Evolutionary conservation across 2,329 filamentous ascomycete species (phyloP).

Genomic region (Cytospora leucostoma): DNA sequence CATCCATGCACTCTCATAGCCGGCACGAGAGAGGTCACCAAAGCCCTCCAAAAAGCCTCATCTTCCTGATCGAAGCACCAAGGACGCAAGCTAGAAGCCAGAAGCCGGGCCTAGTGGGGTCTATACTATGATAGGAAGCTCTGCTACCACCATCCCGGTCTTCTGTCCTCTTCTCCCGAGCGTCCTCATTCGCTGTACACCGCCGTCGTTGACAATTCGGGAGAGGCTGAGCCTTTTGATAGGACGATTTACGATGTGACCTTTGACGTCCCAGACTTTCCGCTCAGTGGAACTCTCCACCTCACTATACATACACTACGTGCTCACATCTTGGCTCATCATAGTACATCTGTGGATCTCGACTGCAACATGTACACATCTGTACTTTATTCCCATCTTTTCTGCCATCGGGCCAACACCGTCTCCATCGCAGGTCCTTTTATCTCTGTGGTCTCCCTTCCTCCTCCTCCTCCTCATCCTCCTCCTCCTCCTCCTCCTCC

Average conservation of each 20-base stretch:
- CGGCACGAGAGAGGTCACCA: background rate
- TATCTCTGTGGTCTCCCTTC: background rate
- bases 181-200: constrained; percentile 22
- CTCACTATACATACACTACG: constrained; percentile 1
- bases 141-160: constrained; percentile 18
- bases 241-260: constrained; percentile 26
- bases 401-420: background rate
- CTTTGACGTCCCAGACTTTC: constrained; percentile 10
- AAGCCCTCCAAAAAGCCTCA: constrained; percentile 1
- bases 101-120: constrained; percentile 23
- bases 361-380: background rate
- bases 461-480: background rate
- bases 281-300: constrained; percentile 14
- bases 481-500: background rate
- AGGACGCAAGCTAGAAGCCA: constrained; percentile 19
- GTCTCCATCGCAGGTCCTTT: background rate
- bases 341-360: constrained; percentile 8
- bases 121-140: constrained; percentile 13
- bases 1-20: background rate
- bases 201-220: constrained; percentile 18
- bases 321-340: background rate
- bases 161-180: constrained; percentile 2
- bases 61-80: constrained; percentile 2
- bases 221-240: constrained; percentile 28
- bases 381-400: background rate